These are phyloP conservation scores for Rosa chinensis DNA, from an alignment of 306 rosid genomes.

Conservation along the genomic window DNA sequence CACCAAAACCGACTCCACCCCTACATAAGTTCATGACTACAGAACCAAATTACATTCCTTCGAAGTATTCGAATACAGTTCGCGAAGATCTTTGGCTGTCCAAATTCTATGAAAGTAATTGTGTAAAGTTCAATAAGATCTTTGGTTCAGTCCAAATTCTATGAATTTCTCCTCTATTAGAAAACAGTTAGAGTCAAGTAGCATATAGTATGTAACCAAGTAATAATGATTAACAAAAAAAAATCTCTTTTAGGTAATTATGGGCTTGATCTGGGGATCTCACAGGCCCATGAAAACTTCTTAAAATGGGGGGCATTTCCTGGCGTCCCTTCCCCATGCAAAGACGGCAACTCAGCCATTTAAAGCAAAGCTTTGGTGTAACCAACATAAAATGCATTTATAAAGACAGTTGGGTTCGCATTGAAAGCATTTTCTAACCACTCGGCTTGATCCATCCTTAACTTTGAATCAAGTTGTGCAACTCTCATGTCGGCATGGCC, in stretches of 20 bases:
- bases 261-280: not conserved
- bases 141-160: too few relatives aligned
- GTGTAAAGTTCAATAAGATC: too few relatives aligned
- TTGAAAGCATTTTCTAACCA: slow-evolving; percentile 22
- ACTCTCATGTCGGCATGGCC: not conserved
- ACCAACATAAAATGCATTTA: slow-evolving; percentile 5
- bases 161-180: too few relatives aligned
- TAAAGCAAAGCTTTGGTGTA: not conserved
- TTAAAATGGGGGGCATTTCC: not conserved
- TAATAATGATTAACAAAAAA: too few relatives aligned
- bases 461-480: not conserved
- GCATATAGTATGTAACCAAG: too few relatives aligned
- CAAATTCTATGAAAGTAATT: too few relatives aligned
- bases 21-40: too few relatives aligned
- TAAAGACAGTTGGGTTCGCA: slow-evolving; percentile 8
- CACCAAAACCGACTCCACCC: too few relatives aligned
- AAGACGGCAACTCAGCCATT: not conserved
- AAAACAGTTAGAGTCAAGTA: too few relatives aligned
- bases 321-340: slow-evolving; percentile 4
- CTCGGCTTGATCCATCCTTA: not conserved
- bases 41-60: too few relatives aligned
- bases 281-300: not conserved
- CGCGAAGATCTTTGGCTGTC: too few relatives aligned
- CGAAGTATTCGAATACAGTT: too few relatives aligned
- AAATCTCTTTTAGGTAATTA: not conserved